phyloP scores from a whole-genome alignment of 371 early-diverging fungal genomes.

The Coemansia sp. region DNA sequence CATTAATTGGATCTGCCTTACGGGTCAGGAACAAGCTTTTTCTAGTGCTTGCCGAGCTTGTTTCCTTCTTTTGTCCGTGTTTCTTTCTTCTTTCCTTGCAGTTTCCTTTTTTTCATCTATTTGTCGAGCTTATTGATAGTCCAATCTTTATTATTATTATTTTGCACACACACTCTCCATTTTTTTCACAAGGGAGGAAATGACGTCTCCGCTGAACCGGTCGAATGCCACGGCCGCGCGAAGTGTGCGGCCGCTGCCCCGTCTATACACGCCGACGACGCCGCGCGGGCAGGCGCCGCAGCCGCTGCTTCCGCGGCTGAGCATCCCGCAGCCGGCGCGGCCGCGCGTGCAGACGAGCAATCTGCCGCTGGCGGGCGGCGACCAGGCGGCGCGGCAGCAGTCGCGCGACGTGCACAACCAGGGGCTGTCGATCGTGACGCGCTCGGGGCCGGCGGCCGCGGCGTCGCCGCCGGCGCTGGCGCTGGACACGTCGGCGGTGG shows the following conservation, averaged over 20 bases:
- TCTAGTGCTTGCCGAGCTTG: too few relatives aligned
- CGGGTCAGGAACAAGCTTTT: not conserved
- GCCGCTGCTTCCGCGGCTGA: constrained; percentile 21
- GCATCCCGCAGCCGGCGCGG: constrained; percentile 4
- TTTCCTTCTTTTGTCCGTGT: not conserved
- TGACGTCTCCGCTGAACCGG: constrained; percentile 34
- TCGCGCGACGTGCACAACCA: constrained; percentile 41
- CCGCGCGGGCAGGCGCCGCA: constrained; percentile 34
- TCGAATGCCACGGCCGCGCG: constrained; percentile 45
- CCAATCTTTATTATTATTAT: not conserved
- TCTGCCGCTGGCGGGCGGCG: constrained; percentile 17
- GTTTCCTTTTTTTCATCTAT: too few relatives aligned
- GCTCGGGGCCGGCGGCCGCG: not conserved
- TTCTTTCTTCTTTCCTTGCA: constrained; percentile 1
- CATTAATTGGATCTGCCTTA: constrained; percentile 2
- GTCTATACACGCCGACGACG: constrained; percentile 40
- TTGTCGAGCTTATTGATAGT: too few relatives aligned
- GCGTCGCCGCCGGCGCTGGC: not conserved
- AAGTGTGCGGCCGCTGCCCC: constrained; percentile 15
- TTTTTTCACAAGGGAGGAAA: not conserved
- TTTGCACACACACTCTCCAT: not conserved
- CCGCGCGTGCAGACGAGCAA: constrained; percentile 37
- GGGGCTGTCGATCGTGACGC: constrained; percentile 16
- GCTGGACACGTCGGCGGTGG: constrained; percentile 4
- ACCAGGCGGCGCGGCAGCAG: constrained; percentile 45